A percentile compares a stretch with the other conserved stretches of the same genome.
Evolutionary conservation across 2,329 filamentous ascomycete species (phyloP).

Genomic region (Aspergillus sp.): DNA sequence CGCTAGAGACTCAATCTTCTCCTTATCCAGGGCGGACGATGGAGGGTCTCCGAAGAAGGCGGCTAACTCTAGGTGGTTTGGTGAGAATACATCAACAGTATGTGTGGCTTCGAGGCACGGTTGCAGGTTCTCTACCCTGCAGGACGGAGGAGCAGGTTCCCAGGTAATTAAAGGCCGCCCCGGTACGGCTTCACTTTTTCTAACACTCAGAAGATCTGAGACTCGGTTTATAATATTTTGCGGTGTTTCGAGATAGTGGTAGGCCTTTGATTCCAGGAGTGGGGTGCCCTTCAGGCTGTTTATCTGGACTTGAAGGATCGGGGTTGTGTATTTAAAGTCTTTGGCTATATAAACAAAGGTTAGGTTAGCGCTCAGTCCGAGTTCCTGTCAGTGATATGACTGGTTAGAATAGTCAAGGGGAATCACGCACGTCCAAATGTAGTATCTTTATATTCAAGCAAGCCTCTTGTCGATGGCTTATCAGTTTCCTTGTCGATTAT

Average conservation of each 20-base stretch:
- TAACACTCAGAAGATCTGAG: conserved; percentile 17
- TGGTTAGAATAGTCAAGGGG: background rate
- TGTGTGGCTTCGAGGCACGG: conserved; percentile 15
- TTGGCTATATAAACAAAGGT: conserved; percentile 15
- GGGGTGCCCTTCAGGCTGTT: conserved; percentile 2
- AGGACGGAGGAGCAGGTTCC: conserved; percentile 25
- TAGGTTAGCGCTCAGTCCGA: too few relatives aligned
- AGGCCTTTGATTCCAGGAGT: conserved; percentile 15
- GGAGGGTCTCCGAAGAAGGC: conserved; percentile 17
- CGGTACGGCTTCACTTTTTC: conserved; percentile 8
- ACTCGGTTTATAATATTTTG: conserved; percentile 14
- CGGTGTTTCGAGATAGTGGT: conserved; percentile 22
- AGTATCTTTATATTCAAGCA: conserved; percentile 29
- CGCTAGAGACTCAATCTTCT: conserved; percentile 16
- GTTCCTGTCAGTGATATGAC: too few relatives aligned
- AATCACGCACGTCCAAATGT: conserved; percentile 28
- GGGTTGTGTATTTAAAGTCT: conserved; percentile 23
- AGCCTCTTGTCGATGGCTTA: conserved; percentile 22
- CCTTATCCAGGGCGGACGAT: background rate
- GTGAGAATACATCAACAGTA: conserved; percentile 36
- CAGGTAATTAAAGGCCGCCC: conserved; percentile 22
- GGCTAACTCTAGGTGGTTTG: conserved; percentile 40
- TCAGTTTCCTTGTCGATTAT: conserved; percentile 10
- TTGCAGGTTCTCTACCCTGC: conserved; percentile 23
- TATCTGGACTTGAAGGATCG: conserved; percentile 17